Conservation (phyloP, 148 eudicot genomes). For the Cornus suecica region DNA sequence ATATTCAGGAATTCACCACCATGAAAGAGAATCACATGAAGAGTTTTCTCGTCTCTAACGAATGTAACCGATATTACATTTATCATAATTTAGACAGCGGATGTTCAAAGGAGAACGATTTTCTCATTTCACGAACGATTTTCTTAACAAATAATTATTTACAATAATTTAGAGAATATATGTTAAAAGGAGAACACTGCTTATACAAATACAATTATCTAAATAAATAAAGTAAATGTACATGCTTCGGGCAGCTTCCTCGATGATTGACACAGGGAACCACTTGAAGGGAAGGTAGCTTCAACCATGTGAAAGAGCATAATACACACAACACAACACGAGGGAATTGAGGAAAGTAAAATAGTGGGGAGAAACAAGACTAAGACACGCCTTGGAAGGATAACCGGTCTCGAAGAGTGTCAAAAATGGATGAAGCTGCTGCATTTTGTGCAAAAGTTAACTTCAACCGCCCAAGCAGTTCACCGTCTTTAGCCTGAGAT, state of each 20-base stretch:
- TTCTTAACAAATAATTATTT: too few relatives aligned
- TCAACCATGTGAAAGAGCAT: not conserved
- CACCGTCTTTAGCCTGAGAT: conserved; percentile 82
- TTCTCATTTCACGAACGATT: too few relatives aligned
- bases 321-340: not conserved
- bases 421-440: conserved; percentile 79
- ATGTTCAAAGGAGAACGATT: too few relatives aligned
- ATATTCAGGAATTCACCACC: too few relatives aligned
- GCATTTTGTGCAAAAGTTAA: conserved; percentile 76
- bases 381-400: conserved; percentile 65
- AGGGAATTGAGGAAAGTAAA: not conserved
- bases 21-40: too few relatives aligned
- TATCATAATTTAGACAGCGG: too few relatives aligned
- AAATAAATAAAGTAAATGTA: too few relatives aligned
- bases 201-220: not conserved
- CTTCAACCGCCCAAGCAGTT: conserved; percentile 70
- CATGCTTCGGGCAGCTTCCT: not conserved
- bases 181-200: not conserved
- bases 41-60: too few relatives aligned
- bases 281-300: not conserved
- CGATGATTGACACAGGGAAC: not conserved
- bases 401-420: conserved; percentile 69
- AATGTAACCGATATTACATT: too few relatives aligned
- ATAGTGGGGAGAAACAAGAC: not conserved
- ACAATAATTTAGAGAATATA: too few relatives aligned